phyloP scores from a whole-genome alignment of 768 basidiomycete genomes.

The Cystobasidium tubakii region DNA sequence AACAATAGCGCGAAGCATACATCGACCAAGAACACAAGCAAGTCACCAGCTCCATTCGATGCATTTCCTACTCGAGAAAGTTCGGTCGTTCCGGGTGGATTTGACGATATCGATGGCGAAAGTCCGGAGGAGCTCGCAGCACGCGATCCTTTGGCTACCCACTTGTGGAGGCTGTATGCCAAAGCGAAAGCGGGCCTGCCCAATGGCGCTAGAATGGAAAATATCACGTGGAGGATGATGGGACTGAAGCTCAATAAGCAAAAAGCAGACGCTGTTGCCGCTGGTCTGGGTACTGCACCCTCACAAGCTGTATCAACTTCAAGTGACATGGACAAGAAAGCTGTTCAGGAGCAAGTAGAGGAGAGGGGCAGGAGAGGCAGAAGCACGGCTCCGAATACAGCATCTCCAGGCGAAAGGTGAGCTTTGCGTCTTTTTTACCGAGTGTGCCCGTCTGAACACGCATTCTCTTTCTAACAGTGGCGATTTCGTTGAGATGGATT shows the following conservation, averaged over 20 bases:
- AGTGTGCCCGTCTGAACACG: not conserved
- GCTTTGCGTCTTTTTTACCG: not conserved
- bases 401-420: conserved; percentile 10
- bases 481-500: conserved; percentile 63
- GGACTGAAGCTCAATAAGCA: conserved; percentile 85
- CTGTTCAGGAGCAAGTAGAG: conserved; percentile 38
- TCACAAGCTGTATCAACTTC: conserved; percentile 20
- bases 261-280: conserved; percentile 52
- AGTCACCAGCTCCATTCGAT: not conserved
- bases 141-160: conserved; percentile 85
- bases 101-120: conserved; percentile 27
- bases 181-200: conserved; percentile 81
- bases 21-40: not conserved
- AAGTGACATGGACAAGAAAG: not conserved
- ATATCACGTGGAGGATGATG: conserved; percentile 98
- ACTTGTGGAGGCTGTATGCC: conserved; percentile 96
- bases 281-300: conserved; percentile 43
- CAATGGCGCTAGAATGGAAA: conserved; percentile 93
- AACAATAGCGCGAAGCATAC: not conserved
- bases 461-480: not conserved
- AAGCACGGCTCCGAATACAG: conserved; percentile 38
- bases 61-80: not conserved
- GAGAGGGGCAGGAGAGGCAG: conserved; percentile 41
- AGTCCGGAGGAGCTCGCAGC: conserved; percentile 42
- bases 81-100: not conserved